phyloP scores from a whole-genome alignment of 352 stramenopile species.

The Globisporangium paddicum region DNA sequence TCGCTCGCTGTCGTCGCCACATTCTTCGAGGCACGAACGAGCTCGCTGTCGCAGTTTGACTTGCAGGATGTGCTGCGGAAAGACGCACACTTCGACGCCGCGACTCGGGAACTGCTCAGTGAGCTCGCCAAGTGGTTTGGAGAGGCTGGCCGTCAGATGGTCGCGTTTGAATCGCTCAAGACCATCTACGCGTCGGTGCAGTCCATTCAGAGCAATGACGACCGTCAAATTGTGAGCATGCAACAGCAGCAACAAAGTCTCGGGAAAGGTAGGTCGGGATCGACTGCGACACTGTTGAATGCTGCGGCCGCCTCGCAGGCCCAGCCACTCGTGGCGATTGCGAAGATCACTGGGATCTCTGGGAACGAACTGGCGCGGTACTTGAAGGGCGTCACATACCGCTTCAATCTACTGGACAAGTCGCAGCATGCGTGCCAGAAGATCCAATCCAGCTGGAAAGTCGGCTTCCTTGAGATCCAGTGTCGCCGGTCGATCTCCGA shows the following conservation, averaged over 20 bases:
- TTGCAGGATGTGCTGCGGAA: conserved; percentile 42
- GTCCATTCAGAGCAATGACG: conserved; percentile 14
- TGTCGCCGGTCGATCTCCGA: conserved; percentile 55
- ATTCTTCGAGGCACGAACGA: conserved; percentile 23
- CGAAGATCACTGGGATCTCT: conserved; percentile 27
- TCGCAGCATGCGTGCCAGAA: conserved; percentile 63
- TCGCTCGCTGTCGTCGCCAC: conserved; percentile 26
- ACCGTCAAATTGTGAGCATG: not conserved
- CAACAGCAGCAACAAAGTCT: not conserved
- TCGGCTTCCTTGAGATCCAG: conserved; percentile 73
- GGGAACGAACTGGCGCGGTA: conserved; percentile 38
- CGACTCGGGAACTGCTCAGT: conserved; percentile 23
- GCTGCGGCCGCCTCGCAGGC: not conserved
- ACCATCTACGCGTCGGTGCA: conserved; percentile 44
- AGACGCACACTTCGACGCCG: conserved; percentile 35
- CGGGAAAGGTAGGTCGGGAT: not conserved
- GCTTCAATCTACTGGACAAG: conserved; percentile 34
- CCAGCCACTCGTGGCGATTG: conserved; percentile 12
- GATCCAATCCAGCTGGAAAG: conserved; percentile 60
- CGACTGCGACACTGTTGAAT: not conserved
- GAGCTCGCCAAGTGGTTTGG: conserved; percentile 43
- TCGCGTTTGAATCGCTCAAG: conserved; percentile 48
- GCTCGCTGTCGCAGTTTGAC: conserved; percentile 28
- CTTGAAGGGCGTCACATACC: conserved; percentile 31
- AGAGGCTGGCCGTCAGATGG: conserved; percentile 46